Base-by-base conservation (phyloP, 768 basidiomycete species). In the Kwoniella heveanensis region DNA sequence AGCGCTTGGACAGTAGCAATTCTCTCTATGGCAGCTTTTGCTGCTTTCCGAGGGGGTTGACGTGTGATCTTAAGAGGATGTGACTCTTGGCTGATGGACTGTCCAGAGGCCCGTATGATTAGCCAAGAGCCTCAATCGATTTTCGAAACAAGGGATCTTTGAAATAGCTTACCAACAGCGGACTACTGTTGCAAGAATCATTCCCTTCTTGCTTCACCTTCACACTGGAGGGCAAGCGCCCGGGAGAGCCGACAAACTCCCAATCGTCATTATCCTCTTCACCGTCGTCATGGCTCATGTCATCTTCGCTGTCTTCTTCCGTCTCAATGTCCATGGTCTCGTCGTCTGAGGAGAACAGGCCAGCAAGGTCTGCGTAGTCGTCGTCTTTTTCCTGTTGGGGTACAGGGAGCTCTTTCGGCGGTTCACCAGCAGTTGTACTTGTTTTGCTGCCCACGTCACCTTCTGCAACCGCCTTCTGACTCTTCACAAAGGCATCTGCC, bases 291-390 rank as follows among this genome's bases (percentile, higher is more conserved):
- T 6, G 32, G 13, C 32, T 36, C 32, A 7, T 13, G 32, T 36
- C 13, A 13, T 36, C 32, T 6, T 54, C 27, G 29, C 13, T 13
- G 12, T 44, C 32, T n/a, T 26, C 54, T 55, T 36, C n/a, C n/a
- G n/a, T n/a, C n/a, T n/a, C n/a, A n/a, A n/a, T n/a, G n/a, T n/a
- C n/a, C n/a, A n/a, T n/a, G n/a, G n/a, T n/a, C n/a, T n/a, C n/a
- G n/a, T n/a, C 54, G 21, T 55, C 54, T 10, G n/a, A 21, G 21
- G 54, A 39, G 21, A 39, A 55, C 9, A 55, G 24, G 24, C 54
- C 54, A 22, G 54, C 54, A 24, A 55, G 26, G 29, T 55, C 54
- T 6, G 26, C 53, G 36, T 15, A 54, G 21, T 55, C 54, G 39
- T 55, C 54, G 10, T 39, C 32, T 12, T 3, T 9, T 19, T 15